Base-by-base conservation (phyloP, 257 asterid genomes). In the Leonotis leonurus region DNA sequence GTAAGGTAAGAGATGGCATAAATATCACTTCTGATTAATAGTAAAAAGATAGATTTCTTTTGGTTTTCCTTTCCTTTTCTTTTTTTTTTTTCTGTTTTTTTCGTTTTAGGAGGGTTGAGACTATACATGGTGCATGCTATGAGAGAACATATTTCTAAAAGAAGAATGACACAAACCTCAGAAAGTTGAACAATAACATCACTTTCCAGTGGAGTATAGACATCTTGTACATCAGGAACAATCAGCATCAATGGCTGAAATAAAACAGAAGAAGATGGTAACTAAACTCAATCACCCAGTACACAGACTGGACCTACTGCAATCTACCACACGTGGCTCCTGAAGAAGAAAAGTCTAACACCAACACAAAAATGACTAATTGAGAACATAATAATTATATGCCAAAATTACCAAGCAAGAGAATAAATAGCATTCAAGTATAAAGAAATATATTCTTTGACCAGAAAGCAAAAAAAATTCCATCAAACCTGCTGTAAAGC, bases 181-280 rank as follows among this genome's bases (percentile, higher is more conserved):
- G 96, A 72, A 69, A 92, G 89, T 72, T 67, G 95, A 76, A 92
- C 99, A 65, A 92, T 79, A 62, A 92, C 83, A 72, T 92, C 99
- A 73, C 90, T 89, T 70, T 85, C 78, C 3, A 89, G 96, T 64
- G 99, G 99, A 62, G 99, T 92, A 75, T 92, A 92, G 52, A 92
- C 99, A 48, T 89, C 99, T 81, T 86, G 96, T 49, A 92, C 89
- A 61, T 92, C 99, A 65, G 99, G 97, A 71, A 92, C 96, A 72
- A 92, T 79, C 67, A 92, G 97, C 99, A 92, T 92, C 84, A 87
- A 74, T 18, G 96, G 96, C 99, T 92, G 96, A 84, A 78, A 76
- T 61, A 29, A 68, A 62, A 67, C 54, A 65, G 46, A 50, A 70
- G 60, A 69, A 48, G 29, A 62, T 48, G 52, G 52, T 20, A 35